Conservation (phyloP, 225 moss, liverwort and hornwort genomes). For the Rhytidiadelphus loreus region DNA sequence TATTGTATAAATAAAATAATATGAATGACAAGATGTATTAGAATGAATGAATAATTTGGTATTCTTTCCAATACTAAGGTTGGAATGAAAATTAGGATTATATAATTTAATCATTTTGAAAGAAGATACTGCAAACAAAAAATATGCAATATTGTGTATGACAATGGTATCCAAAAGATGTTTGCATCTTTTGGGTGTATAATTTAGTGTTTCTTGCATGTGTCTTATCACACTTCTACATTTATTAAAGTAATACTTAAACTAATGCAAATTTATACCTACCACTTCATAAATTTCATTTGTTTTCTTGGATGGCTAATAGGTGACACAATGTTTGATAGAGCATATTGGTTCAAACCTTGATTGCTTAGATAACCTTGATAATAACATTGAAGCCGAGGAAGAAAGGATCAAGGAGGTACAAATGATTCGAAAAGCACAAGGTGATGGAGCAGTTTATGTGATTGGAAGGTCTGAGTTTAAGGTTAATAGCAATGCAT, state of each 20-base stretch:
- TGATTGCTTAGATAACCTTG: not conserved
- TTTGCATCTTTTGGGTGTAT: too few relatives aligned
- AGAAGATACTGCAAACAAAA: too few relatives aligned
- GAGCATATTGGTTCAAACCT: conserved; percentile 16
- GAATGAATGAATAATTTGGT: too few relatives aligned
- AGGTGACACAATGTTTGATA: conserved; percentile 24
- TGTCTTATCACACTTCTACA: too few relatives aligned
- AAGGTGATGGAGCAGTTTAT: conserved; percentile 52
- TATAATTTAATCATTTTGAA: too few relatives aligned
- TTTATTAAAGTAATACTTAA: not conserved
- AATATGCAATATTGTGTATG: too few relatives aligned
- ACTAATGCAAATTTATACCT: not conserved
- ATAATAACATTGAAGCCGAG: not conserved
- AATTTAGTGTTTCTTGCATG: not conserved
- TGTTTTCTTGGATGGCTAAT: not conserved
- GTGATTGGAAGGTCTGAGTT: conserved; percentile 66
- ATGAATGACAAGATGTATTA: too few relatives aligned
- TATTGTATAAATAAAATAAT: not conserved
- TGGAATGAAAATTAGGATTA: too few relatives aligned
- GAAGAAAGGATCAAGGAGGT: conserved; percentile 25
- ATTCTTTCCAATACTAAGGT: too few relatives aligned
- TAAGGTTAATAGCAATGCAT: conserved; percentile 24
- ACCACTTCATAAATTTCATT: not conserved
- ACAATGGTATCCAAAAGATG: too few relatives aligned
- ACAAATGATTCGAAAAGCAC: conserved; percentile 30